Evolutionary conservation across 352 stramenopile species (phyloP).

Genomic region (Elongisporangium undulatum): DNA sequence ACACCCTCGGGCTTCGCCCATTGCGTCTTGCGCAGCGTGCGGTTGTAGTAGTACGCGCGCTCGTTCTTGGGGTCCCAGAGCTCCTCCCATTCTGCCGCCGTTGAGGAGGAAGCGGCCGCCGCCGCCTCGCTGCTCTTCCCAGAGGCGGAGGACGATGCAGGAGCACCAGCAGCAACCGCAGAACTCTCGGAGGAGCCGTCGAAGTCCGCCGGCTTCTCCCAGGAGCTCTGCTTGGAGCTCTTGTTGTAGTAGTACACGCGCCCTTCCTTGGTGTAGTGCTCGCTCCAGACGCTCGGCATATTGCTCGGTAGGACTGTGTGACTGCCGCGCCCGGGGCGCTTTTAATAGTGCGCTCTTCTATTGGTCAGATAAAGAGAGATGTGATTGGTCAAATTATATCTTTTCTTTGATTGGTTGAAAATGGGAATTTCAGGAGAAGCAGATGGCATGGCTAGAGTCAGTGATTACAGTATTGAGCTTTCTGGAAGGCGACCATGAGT

Average conservation of each 20-base stretch:
- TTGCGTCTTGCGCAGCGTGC: slow-evolving; percentile 70
- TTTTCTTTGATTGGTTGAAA: slow-evolving; percentile 3
- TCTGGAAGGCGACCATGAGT: slow-evolving; percentile 19
- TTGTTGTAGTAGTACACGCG: slow-evolving; percentile 88
- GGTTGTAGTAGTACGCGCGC: slow-evolving; percentile 86
- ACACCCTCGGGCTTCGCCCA: slow-evolving; percentile 76
- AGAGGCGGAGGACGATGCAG: background rate
- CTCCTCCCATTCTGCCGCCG: slow-evolving; percentile 66
- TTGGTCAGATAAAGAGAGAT: too few relatives aligned
- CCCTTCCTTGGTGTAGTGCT: slow-evolving; percentile 84
- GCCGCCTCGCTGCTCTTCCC: background rate
- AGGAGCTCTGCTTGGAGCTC: slow-evolving; percentile 82
- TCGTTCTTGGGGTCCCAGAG: slow-evolving; percentile 86
- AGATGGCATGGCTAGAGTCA: background rate
- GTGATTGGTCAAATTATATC: background rate
- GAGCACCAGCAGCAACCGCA: slow-evolving; percentile 1
- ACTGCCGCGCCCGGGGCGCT: background rate
- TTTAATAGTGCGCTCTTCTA: background rate
- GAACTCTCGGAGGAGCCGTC: slow-evolving; percentile 35
- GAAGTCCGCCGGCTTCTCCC: slow-evolving; percentile 79
- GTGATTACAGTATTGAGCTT: background rate
- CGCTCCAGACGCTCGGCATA: slow-evolving; percentile 63
- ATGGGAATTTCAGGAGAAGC: background rate
- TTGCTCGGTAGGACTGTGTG: background rate
- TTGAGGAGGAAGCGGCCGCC: slow-evolving; percentile 14